Base-by-base conservation (phyloP, 1,284 basidiomycete species). In the Sporisorium reilianum region DNA sequence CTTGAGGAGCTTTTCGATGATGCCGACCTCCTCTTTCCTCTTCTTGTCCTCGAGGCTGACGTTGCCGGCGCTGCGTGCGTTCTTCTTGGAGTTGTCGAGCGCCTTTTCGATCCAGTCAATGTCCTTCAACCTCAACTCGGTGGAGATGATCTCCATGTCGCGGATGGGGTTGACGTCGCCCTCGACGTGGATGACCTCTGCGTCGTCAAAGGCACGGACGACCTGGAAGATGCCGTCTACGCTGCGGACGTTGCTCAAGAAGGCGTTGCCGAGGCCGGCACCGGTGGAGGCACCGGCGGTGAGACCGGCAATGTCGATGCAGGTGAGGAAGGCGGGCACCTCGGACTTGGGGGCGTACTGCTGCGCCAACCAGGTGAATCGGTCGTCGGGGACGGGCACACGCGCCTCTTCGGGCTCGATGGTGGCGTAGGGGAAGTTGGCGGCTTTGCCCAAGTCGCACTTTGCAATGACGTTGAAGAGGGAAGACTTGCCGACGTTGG, bases 141-240 rank as follows among this genome's bases (percentile, higher is more conserved):
- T 97, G 77, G 92, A 91, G 85, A 99, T 99, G 84, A 98, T 97
- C 78, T 94, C 91, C 96, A 99, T 98, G 86, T 99, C 97, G 73
- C 97, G 91, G 56, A 93, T 80, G 22, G 97, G 97, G 87, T 99
- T 89, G 64, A 99, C 95, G 78, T 99, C 97, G 56, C 97, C 97
- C 86, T 99, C 97, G 80, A 99, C 97, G 86, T 99, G 97, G 78
- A 94, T 98, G 85, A 99, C 95, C 84, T 99, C 97, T 38, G 94
- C 92, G 82, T 99, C 97, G 84, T 98, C 96, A 85, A 99, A 99
- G 8, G 95, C 95, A 79, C 97, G 93, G 61, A 99, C 91, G 73
- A 98, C 91, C 86, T 99, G 97, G 89, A 99, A 99, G 85, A 99
- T 99, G 84, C 97, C 97, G 85, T 99, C 97, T 72, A 99, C 97